Percentiles rank a stretch among this genome's conserved stretches.
These are phyloP conservation scores for Aspergillus floridensis DNA, from an alignment of 2,329 filamentous ascomycete species.

Conservation along the genomic window DNA sequence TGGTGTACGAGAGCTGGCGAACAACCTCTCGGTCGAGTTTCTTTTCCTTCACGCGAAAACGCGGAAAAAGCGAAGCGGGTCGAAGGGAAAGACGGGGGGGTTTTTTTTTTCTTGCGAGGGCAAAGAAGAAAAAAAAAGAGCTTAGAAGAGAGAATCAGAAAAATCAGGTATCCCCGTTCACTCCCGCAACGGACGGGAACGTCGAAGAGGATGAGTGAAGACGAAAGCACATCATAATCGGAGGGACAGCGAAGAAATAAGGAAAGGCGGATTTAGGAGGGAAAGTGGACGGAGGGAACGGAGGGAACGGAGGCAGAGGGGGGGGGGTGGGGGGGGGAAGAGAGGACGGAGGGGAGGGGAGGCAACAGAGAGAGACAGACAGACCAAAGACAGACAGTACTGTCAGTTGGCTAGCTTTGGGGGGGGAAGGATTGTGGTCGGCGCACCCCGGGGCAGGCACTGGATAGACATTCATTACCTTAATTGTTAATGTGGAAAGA, in stretches of 20 bases:
- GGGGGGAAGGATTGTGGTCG: constrained; percentile 30
- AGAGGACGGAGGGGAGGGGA: constrained; percentile 22
- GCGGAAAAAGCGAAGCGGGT: constrained; percentile 24
- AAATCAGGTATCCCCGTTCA: constrained; percentile 43
- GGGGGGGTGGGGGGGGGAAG: constrained; percentile 21
- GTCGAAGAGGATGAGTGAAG: constrained; percentile 30
- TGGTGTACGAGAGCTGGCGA: constrained; percentile 15
- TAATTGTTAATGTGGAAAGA: not conserved
- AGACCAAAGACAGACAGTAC: not conserved
- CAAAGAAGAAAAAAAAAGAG: constrained; percentile 10
- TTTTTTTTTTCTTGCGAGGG: constrained; percentile 24
- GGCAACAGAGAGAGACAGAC: constrained; percentile 12
- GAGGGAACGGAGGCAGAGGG: constrained; percentile 3
- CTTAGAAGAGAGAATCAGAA: constrained; percentile 1
- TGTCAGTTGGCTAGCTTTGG: constrained; percentile 15
- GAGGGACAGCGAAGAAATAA: constrained; percentile 24
- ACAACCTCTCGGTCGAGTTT: constrained; percentile 15
- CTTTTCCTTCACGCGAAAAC: constrained; percentile 2
- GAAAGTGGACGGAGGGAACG: constrained; percentile 17
- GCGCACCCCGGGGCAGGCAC: constrained; percentile 28
- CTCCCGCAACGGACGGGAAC: constrained; percentile 46
- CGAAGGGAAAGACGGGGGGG: constrained; percentile 19
- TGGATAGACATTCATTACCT: not conserved
- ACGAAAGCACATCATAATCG: constrained; percentile 38
- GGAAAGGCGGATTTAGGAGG: constrained; percentile 14